Evolutionary conservation across 352 stramenopile species (phyloP).

Genomic region (Phytophthora fragariae): DNA sequence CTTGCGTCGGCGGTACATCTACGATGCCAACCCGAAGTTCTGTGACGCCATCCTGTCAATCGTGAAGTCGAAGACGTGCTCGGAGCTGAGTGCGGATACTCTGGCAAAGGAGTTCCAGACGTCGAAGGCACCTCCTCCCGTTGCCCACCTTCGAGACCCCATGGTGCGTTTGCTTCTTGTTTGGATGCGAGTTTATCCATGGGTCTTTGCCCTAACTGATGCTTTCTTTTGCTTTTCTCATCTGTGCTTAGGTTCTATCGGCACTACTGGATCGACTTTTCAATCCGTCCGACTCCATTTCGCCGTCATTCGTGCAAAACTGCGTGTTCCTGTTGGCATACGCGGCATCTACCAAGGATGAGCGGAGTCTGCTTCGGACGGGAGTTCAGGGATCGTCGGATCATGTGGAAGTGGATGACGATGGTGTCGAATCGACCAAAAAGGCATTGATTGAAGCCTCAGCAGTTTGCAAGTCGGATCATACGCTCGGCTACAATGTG

Average conservation of each 20-base stretch:
- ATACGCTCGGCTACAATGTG: constrained; percentile 90
- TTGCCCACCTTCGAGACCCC: constrained; percentile 74
- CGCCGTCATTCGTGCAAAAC: constrained; percentile 62
- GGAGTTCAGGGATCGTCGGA: constrained; percentile 28
- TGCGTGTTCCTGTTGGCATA: constrained; percentile 82
- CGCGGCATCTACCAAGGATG: constrained; percentile 76
- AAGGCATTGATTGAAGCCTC: constrained; percentile 77
- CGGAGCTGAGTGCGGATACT: constrained; percentile 59
- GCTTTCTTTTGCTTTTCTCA: neutral
- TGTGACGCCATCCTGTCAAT: constrained; percentile 82
- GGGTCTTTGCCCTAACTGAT: constrained; percentile 7
- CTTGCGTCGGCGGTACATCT: constrained; percentile 68
- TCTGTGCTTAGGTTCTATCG: constrained; percentile 68
- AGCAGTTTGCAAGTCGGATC: constrained; percentile 82
- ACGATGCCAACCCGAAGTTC: constrained; percentile 63
- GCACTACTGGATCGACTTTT: constrained; percentile 83
- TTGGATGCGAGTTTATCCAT: neutral
- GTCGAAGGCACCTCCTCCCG: constrained; percentile 56
- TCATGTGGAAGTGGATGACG: constrained; percentile 54
- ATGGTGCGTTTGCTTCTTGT: constrained; percentile 50
- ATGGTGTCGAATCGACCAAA: constrained; percentile 71
- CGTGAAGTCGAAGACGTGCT: constrained; percentile 79
- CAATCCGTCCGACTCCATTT: constrained; percentile 74
- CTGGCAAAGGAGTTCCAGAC: constrained; percentile 77
- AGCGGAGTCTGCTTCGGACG: constrained; percentile 76